phyloP scores from a whole-genome alignment of 208 protist species.

The Leishmania guyanensis region DNA sequence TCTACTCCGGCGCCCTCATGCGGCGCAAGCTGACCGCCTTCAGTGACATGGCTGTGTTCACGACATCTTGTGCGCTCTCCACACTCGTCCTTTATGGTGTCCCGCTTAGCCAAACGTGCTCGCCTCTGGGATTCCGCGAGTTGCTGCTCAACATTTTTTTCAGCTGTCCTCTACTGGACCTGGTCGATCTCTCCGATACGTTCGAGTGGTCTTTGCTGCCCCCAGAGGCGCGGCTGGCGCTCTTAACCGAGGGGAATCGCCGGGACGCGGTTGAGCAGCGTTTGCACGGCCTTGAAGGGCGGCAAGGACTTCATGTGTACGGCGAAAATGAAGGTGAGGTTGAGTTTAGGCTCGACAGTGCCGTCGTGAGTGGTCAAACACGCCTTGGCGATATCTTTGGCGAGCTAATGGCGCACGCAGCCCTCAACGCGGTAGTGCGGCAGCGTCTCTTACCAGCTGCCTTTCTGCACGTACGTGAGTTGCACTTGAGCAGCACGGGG shows the following conservation, averaged over 20 bases:
- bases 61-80: slow-evolving; percentile 38
- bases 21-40: slow-evolving; percentile 21
- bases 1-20: slow-evolving; percentile 36
- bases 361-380: slow-evolving; percentile 45
- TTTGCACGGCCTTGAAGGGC: slow-evolving; percentile 7
- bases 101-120: slow-evolving; percentile 63
- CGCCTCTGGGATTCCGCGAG: slow-evolving; percentile 60
- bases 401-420: slow-evolving; percentile 71
- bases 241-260: slow-evolving; percentile 30
- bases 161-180: slow-evolving; percentile 51
- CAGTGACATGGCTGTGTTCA: slow-evolving; percentile 32
- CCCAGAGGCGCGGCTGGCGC: slow-evolving; percentile 19
- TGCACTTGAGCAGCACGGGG: slow-evolving; percentile 61
- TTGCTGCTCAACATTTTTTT: slow-evolving; percentile 81
- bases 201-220: slow-evolving; percentile 55
- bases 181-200: slow-evolving; percentile 60
- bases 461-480: slow-evolving; percentile 55
- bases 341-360: slow-evolving; percentile 48
- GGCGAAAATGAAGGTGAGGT: slow-evolving; percentile 25
- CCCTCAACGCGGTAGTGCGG: slow-evolving; percentile 52
- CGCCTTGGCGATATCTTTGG: slow-evolving; percentile 65
- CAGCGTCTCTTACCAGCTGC: slow-evolving; percentile 37
- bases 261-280: slow-evolving; percentile 17
- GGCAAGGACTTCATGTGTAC: slow-evolving; percentile 24
- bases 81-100: slow-evolving; percentile 51